Evolutionary conservation across 73 alveolate species (phyloP), one percentile per base, ranked within the genome.

Genomic region (Paramecium sonneborni): DNA sequence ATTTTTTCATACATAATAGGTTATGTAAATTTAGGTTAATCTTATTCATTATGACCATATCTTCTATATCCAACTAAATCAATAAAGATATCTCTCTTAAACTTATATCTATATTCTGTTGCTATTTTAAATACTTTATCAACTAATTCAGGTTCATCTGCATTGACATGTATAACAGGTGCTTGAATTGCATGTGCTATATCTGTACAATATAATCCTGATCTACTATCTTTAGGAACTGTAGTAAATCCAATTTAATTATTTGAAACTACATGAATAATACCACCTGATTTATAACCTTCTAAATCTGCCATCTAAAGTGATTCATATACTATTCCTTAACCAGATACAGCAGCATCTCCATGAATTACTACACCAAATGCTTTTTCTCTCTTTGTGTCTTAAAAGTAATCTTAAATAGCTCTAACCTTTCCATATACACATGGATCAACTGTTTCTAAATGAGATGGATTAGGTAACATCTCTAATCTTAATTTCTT

Each of bases 181-280:
- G 95, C 96, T 89, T 70, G 48, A 9, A 93, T 82, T 37, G 93
- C 85, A 67, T 93, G 79, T 18, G 93, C 93, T 5, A 93, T n/a
- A 72, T 92, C 96, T 30, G 96, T 93, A 55, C 96, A 93, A 41
- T 93, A 89, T 12, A 72, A 69, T 20, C 88, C 62, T 2, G 98
- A 95, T 62, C 98, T 38, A 12, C 94, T 93, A 10, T 93, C 96
- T 15, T 68, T 57, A 11, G 95, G 91, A 44, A 85, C 94, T 18
- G 99, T 95, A 18, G 99, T 97, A 88, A 97, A 97, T 15, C 99
- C 99, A 11, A 97, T 93, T 82, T 97, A 92, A 95, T 97, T 97
- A 90, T 97, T 97, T 1, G 97, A 93, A 69, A 97, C 93, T 2
- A 97, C 88, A 88, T 97, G 99, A 38, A 97, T 86, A 4, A 95